Evolutionary conservation across 768 basidiomycete genomes (phyloP), one percentile per base, ranked within the genome.

Genomic region (Lyophyllum decastes): DNA sequence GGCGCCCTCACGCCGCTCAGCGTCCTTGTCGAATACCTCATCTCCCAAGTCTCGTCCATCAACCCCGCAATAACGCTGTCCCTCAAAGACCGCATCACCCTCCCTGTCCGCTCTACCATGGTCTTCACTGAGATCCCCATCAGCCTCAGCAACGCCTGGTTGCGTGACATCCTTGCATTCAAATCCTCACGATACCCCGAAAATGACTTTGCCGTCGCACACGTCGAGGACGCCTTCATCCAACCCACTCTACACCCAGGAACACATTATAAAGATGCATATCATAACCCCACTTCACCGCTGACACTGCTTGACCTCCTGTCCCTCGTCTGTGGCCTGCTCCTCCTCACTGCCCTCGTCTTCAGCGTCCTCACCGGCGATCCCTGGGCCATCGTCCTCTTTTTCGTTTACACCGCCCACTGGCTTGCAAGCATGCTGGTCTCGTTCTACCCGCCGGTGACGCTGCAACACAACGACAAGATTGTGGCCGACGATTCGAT

Each of bases 301-400:
- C n/a, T 30, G 30, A 30, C 30, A 30, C 30, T n/a, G 6, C 49
- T 51, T 8, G 49, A 51, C 49, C 33, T 51, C 33, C 49, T 51
- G 30, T 27, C 33, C 49, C 34, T 51, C 34, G 4, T 51, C 33
- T 35, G 49, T 19, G 49, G 49, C 17, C 19, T 51, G 1, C 49
- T 51, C 33, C 33, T 51, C 21, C 49, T 51, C 33, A 35, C 49
- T 4, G 49, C 30, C 49, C 49, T 51, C 19, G 34, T 25, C n/a
- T 51, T 51, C 30, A 51, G 49, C 49, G 25, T 38, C 49, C 33
- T 51, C 21, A 51, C 49, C 4, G 49, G 49, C 19, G 49, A 51
- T 19, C 16, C 38, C 49, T 51, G 49, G 49, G 49, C 49, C 34
- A 38, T 35, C 33, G 6, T 16, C 33, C 49, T 51, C 34, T 51